Percentiles rank a stretch among this genome's conserved stretches.
Evolutionary conservation across 805 yeast species (phyloP).

Genomic region (Saccharomycopsis fodiens): DNA sequence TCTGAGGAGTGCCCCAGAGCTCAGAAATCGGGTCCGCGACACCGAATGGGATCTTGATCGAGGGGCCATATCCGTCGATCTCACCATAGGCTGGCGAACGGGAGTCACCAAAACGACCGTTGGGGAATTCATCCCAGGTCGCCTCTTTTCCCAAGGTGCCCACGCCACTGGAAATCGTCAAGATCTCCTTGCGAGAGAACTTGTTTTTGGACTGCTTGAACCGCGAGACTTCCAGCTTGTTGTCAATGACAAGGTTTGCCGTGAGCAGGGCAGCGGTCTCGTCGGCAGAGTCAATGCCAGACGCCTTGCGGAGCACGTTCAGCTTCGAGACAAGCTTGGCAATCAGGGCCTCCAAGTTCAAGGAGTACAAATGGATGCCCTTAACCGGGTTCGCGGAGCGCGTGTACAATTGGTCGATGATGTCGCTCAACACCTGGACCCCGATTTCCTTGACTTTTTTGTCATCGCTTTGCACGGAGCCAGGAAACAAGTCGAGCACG

Average conservation of each 20-base stretch:
- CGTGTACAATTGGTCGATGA: slow-evolving; percentile 48
- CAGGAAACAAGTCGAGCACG: slow-evolving; percentile 48
- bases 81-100: slow-evolving; percentile 97
- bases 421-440: slow-evolving; percentile 60
- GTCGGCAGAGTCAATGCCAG: slow-evolving; percentile 14
- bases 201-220: not conserved
- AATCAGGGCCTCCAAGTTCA: slow-evolving; percentile 86
- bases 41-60: slow-evolving; percentile 42
- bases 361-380: slow-evolving; percentile 88
- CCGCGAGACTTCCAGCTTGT: not conserved
- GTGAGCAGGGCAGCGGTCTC: slow-evolving; percentile 18
- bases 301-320: slow-evolving; percentile 15
- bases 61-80: slow-evolving; percentile 95
- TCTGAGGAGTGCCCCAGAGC: slow-evolving; percentile 75
- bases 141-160: slow-evolving; percentile 84
- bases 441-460: slow-evolving; percentile 77
- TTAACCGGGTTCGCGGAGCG: slow-evolving; percentile 40
- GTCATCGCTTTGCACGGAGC: slow-evolving; percentile 58
- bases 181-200: slow-evolving; percentile 45
- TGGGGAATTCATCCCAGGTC: slow-evolving; percentile 96
- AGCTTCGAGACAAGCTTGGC: slow-evolving; percentile 74
- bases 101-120: slow-evolving; percentile 93
- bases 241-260: not conserved
- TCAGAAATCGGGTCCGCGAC: slow-evolving; percentile 53
- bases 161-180: slow-evolving; percentile 77